Evolutionary conservation across 2,329 filamentous ascomycete genomes (phyloP).

Genomic region (Escovopsis sp.): DNA sequence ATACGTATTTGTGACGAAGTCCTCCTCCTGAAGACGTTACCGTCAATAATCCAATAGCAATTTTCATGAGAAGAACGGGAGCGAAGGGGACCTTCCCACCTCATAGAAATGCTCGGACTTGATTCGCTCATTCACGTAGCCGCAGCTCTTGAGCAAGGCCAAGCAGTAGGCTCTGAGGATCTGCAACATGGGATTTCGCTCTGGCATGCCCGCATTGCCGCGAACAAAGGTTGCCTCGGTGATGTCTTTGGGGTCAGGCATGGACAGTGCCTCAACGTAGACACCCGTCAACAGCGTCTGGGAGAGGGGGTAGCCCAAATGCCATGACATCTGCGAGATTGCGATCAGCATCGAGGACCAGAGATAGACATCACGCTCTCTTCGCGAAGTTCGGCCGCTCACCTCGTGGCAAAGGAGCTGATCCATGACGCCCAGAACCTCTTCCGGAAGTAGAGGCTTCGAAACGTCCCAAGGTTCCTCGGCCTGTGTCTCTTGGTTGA

Average conservation of each 20-base stretch:
- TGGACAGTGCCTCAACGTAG: conserved; percentile 73
- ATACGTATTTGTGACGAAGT: conserved; percentile 88
- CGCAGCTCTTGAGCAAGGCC: conserved; percentile 69
- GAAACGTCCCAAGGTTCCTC: conserved; percentile 71
- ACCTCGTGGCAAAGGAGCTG: conserved; percentile 83
- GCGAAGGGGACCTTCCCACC: conserved; percentile 28
- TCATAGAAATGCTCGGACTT: conserved; percentile 83
- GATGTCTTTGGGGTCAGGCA: conserved; percentile 49
- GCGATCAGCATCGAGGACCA: background rate
- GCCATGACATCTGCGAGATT: conserved; percentile 69
- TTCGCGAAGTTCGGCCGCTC: conserved; percentile 8
- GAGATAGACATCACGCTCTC: background rate
- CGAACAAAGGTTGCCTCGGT: conserved; percentile 49
- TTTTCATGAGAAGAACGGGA: background rate
- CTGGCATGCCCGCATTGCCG: conserved; percentile 14
- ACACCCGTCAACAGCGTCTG: conserved; percentile 90
- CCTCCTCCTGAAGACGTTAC: conserved; percentile 55
- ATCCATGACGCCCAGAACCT: conserved; percentile 88
- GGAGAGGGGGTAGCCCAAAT: conserved; percentile 86
- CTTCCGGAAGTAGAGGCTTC: conserved; percentile 52
- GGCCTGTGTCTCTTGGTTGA: conserved; percentile 63
- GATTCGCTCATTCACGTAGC: conserved; percentile 62
- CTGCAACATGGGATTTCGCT: conserved; percentile 35
- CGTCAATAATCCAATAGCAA: conserved; percentile 1
- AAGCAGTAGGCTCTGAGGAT: conserved; percentile 78